Base-by-base conservation (phyloP, 805 yeast genomes). In the Ogataea haglerorum region DNA sequence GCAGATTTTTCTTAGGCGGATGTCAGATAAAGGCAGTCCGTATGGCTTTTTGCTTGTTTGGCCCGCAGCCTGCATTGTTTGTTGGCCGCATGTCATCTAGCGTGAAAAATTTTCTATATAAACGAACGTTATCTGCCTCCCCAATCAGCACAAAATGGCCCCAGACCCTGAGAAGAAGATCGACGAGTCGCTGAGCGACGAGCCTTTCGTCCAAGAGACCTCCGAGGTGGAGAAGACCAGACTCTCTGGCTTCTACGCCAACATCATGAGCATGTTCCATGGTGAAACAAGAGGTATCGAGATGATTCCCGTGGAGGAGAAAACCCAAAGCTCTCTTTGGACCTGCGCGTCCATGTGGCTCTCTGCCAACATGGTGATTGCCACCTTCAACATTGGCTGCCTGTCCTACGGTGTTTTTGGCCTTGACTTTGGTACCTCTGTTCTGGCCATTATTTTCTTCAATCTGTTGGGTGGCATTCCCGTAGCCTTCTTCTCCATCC, bases 291-390 rank as follows among this genome's bases (percentile, higher is more conserved):
- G 84, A 57, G 96, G 96, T 63, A 80, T 90, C 48, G 95, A 87
- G 54, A 71, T 83, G 30, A 75, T 90, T 42, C 78, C 85, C 7
- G 95, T 84, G 46, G 85, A 81, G 32, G 91, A 86, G 62, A 82
- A 86, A 60, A 72, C 75, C 33, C 87, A 82, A 47, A 73, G 72
- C 32, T 79, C 85, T 26, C 58, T 83, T 45, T 68, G 76, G 66
- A 76, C 75, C 49, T 85, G 93, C 22, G 87, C 88, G 32, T 71
- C 90, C 36, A 85, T 89, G 91, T 89, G 96, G 95, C 73, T 84
- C 54, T 83, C 95, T 6, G 95, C 95, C 26, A 88, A 89, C 65
- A 70, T 86, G 74, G 95, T 86, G 42, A 76, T 89, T 56, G 88
- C 96, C 15, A 78, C 96, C 13, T 79, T 76, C 53, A 71, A 95